Evolutionary conservation across 1,284 basidiomycete species (phyloP), one percentile per base, ranked within the genome.

Genomic region (Trametes polyzona): DNA sequence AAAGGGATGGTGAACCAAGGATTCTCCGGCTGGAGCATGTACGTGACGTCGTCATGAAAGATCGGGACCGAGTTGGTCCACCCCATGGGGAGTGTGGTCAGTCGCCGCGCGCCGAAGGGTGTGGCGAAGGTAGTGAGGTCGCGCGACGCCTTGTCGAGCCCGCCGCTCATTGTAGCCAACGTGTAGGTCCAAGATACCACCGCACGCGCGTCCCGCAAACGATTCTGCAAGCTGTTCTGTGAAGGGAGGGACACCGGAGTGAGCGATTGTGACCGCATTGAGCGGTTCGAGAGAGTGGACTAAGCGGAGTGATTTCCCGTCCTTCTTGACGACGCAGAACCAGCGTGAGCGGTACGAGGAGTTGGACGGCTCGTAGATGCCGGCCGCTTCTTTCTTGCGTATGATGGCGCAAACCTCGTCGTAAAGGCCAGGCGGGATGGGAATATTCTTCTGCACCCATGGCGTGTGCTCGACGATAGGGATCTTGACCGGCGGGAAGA

Each of bases 271-370:
- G 37, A 76, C 67, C 0, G 65, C 65, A 43, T 76, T 76, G 7
- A 74, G 65, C 0, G 69, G 69, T 48, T 75, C 63, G 1, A 75
- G 66, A 26, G 62, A 60, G 47, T 75, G 73, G 0, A 76, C 73
- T 1, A 74, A 40, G 0, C 70, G 65, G 0, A 78, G 66, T 0
- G 64, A 67, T 33, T 71, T 71, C 6, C 73, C 70, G 53, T 73
- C 68, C 48, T 77, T 78, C 65, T 78, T 77, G 9, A 72, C 37
- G 0, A 77, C 71, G 39, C 69, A 72, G 48, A 78, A 79, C 75
- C 76, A 77, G 11, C 68, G 55, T 0, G 73, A 76, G 0, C 71
- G 57, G 53, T 78, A 78, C 0, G 74, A 72, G 0, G 74, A 74
- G 40, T 73, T 72, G 1, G 71, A 74, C 0, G 66, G 70, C 48